Base-by-base conservation (phyloP, 805 yeast species). In the Starmerella powellii region DNA sequence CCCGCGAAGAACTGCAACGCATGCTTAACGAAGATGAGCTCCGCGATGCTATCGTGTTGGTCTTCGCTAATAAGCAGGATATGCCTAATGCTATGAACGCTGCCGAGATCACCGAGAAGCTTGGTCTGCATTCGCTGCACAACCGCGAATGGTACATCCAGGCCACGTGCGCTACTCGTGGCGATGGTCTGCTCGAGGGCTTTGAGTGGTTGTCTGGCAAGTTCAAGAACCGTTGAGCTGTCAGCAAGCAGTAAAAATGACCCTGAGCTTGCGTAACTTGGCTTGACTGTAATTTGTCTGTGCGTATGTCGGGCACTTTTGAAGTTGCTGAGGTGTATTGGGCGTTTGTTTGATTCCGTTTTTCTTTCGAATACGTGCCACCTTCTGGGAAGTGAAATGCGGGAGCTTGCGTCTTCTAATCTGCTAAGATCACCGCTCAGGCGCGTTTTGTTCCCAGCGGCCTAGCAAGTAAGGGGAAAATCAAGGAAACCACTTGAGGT, bases 101-200 rank as follows among this genome's bases (percentile, higher is more conserved):
- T 55, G 95, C 95, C 54, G 97, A 88, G 73, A 83, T 88, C 66
- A 86, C 96, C 57, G 95, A 86, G 70, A 86, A 85, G 69, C 76
- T 88, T 61, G 96, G 95, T 53, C 80, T 88, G 63, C 95, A 87
- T 67, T 84, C 95, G 43, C 80, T 91, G 66, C 82, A 95, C 74
- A 95, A 87, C 73, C 84, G 97, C 71, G 95, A 95, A 61, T 91
- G 98, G 98, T 88, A 82, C 72, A 88, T 91, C 65, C 96, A 88
- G 72, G 85, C 98, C 56, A 84, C 97, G 52, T 87, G 97, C 72
- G 98, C 98, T 56, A 88, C 96, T 55, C 83, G 97, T 50, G 98
- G 97, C 72, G 96, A 87, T 65, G 97, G 97, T 73, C 73, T 86
- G 62, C 82, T 85, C 66, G 95, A 86, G 71, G 96, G 96, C 74